Percentiles rank a stretch among this genome's conserved stretches.
These are phyloP conservation scores for Athelia psychrophila DNA, from an alignment of 1,284 basidiomycete species.

Conservation along the genomic window DNA sequence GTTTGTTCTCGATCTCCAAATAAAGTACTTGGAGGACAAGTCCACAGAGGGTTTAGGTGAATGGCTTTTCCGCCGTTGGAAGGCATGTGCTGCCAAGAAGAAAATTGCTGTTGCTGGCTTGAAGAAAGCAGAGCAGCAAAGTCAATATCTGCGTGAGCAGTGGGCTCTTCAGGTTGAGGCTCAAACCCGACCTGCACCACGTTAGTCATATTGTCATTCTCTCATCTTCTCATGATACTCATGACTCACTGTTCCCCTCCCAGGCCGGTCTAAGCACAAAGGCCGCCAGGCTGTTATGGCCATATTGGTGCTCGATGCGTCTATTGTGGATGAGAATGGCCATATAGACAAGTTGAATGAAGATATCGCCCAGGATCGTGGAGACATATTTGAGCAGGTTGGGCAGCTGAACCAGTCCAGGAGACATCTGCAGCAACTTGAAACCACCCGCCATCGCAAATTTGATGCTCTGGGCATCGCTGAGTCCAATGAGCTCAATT, in stretches of 20 bases:
- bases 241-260: neutral
- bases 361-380: too few relatives aligned
- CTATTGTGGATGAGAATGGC: too few relatives aligned
- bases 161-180: conserved; percentile 13
- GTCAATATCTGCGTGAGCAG: conserved; percentile 7
- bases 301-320: neutral
- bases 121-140: neutral
- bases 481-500: neutral
- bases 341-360: too few relatives aligned
- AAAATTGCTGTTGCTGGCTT: neutral
- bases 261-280: neutral
- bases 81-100: conserved; percentile 5
- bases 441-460: neutral
- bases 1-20: conserved; percentile 20
- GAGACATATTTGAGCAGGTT: too few relatives aligned
- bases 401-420: neutral
- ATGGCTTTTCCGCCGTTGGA: conserved; percentile 11
- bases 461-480: neutral
- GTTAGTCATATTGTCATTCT: conserved; percentile 7
- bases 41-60: conserved; percentile 9
- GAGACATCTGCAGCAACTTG: neutral
- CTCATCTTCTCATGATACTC: neutral
- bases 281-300: neutral
- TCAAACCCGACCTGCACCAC: conserved; percentile 13
- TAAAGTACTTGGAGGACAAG: conserved; percentile 13